A percentile compares a stretch with the other conserved stretches of the same genome.
phyloP scores from a whole-genome alignment of 2,329 filamentous ascomycete genomes.

The Colletotrichum costaricense region DNA sequence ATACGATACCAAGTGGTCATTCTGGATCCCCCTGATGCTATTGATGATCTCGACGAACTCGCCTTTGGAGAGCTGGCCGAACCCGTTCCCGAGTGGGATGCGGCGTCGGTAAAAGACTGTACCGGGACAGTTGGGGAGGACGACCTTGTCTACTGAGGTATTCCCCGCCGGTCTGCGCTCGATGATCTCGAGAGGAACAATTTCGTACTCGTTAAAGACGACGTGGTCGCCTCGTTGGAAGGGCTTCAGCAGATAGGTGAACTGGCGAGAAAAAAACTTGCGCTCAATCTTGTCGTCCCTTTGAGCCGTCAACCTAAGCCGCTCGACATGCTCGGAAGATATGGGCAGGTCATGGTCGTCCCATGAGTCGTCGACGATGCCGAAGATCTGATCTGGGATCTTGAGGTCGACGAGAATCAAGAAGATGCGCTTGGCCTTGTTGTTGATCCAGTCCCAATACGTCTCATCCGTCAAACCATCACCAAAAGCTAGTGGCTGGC shows the following conservation, averaged over 20 bases:
- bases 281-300: slow-evolving; percentile 73
- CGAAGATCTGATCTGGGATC: slow-evolving; percentile 79
- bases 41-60: slow-evolving; percentile 73
- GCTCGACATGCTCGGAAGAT: slow-evolving; percentile 71
- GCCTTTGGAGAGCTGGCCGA: slow-evolving; percentile 58
- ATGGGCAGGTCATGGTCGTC: slow-evolving; percentile 81
- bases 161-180: slow-evolving; percentile 63
- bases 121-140: slow-evolving; percentile 71
- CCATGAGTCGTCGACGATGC: slow-evolving; percentile 80
- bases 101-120: slow-evolving; percentile 68
- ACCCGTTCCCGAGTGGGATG: slow-evolving; percentile 61
- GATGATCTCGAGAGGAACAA: slow-evolving; percentile 75
- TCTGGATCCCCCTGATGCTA: slow-evolving; percentile 67
- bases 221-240: slow-evolving; percentile 70
- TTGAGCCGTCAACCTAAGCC: slow-evolving; percentile 68
- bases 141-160: slow-evolving; percentile 66
- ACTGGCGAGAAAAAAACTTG: slow-evolving; percentile 78
- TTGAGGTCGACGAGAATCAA: slow-evolving; percentile 77
- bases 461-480: slow-evolving; percentile 77
- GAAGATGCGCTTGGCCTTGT: slow-evolving; percentile 76
- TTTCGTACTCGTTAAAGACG: slow-evolving; percentile 73
- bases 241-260: slow-evolving; percentile 74
- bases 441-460: slow-evolving; percentile 82
- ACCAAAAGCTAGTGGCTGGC: slow-evolving; percentile 74
- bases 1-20: slow-evolving; percentile 77